Conservation (phyloP, 2,329 filamentous ascomycete genomes). For the Chrysoporthe puriensis region DNA sequence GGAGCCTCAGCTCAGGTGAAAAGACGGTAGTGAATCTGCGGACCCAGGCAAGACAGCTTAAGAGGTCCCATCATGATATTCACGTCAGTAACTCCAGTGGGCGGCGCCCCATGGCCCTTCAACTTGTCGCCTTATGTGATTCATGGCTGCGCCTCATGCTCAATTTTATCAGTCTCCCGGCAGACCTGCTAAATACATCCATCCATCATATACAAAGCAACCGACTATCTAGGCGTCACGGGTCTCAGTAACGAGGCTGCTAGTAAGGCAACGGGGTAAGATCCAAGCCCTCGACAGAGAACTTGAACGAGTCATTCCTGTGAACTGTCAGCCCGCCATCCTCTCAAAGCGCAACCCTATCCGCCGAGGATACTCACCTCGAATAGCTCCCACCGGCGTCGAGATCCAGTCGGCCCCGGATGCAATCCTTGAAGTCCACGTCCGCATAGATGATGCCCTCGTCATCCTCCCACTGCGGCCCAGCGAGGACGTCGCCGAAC, state of each 20-base stretch:
- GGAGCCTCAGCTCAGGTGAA: neutral
- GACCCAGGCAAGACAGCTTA: neutral
- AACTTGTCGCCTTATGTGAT: neutral
- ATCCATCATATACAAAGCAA: too few relatives aligned
- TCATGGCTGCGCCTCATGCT: neutral
- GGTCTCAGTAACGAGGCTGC: neutral
- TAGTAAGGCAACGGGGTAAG: constrained; percentile 59
- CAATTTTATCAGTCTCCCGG: too few relatives aligned
- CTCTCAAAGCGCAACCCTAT: neutral
- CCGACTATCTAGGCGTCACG: neutral
- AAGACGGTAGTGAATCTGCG: neutral
- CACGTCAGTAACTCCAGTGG: too few relatives aligned
- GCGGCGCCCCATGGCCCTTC: too few relatives aligned
- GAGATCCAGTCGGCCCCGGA: constrained; percentile 78
- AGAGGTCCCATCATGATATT: neutral
- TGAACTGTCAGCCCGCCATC: constrained; percentile 23
- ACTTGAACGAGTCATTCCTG: constrained; percentile 64
- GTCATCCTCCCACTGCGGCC: constrained; percentile 82
- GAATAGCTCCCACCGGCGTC: constrained; percentile 88
- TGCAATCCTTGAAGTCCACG: constrained; percentile 86
- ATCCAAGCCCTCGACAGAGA: constrained; percentile 62
- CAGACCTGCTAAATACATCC: too few relatives aligned
- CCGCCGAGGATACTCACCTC: constrained; percentile 52
- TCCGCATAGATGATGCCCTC: constrained; percentile 70
- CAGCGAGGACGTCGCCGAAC: constrained; percentile 76